These are phyloP conservation scores for Colletotrichum aenigma DNA, from an alignment of 2,329 filamentous ascomycete genomes.

Conservation along the genomic window DNA sequence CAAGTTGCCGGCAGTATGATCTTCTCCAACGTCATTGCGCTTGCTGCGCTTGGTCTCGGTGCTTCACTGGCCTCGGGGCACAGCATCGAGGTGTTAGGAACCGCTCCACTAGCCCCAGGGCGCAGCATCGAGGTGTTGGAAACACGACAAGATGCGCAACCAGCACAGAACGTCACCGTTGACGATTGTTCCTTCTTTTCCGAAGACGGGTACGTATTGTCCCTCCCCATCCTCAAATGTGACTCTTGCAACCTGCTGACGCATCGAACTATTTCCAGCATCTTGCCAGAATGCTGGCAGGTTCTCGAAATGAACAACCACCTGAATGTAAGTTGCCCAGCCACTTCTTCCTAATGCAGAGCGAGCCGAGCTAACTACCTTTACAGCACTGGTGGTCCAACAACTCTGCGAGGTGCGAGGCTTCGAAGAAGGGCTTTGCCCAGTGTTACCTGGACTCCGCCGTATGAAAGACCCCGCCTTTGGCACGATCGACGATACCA, in stretches of 20 bases:
- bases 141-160: not conserved
- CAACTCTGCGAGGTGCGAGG: not conserved
- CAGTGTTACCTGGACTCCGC: slow-evolving; percentile 1
- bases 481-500: not conserved
- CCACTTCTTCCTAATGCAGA: not conserved
- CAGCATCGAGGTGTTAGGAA: not conserved
- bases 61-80: not conserved
- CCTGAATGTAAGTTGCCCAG: not conserved
- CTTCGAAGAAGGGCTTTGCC: not conserved
- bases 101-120: not conserved
- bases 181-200: not conserved
- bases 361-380: not conserved
- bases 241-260: not conserved
- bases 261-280: not conserved
- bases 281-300: not conserved
- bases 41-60: not conserved
- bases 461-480: not conserved
- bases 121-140: not conserved
- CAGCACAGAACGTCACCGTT: not conserved
- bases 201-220: not conserved
- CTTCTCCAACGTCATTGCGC: not conserved
- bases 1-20: not conserved
- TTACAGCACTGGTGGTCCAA: slow-evolving; percentile 5
- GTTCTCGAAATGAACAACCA: not conserved
- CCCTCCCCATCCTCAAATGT: not conserved